Percentiles rank a stretch among this genome's conserved stretches.
Conservation (phyloP, 179 eudicot genomes). For the Gypsophila paniculata region DNA sequence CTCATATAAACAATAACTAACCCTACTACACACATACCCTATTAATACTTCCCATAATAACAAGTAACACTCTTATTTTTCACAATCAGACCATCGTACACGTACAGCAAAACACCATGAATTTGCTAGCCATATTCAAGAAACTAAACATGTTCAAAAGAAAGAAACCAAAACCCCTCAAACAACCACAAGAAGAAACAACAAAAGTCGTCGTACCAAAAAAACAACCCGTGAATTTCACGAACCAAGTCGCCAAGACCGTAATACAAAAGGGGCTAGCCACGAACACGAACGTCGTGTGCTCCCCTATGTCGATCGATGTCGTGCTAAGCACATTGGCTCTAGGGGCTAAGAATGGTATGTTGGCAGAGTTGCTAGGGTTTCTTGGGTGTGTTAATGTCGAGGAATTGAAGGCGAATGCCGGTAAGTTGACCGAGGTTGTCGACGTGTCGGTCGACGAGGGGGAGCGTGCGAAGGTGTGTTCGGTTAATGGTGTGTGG, state of each 20-base stretch:
- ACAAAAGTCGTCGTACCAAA: too few species aligned
- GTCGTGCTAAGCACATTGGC: neutral
- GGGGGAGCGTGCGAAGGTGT: neutral
- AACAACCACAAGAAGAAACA: neutral
- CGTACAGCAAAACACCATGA: neutral
- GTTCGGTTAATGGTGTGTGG: slow-evolving; percentile 9
- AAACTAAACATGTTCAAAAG: neutral
- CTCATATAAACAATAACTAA: too few species aligned
- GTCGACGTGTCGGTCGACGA: neutral
- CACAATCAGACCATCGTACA: too few species aligned
- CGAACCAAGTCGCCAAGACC: neutral
- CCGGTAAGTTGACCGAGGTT: neutral
- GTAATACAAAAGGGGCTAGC: neutral
- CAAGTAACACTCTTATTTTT: too few species aligned
- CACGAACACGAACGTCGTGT: neutral
- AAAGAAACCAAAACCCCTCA: neutral
- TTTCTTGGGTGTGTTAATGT: neutral
- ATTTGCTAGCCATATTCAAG: neutral
- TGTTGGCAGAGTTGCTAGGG: neutral
- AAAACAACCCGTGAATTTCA: neutral
- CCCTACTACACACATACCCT: too few species aligned
- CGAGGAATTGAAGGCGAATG: neutral
- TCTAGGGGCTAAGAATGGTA: neutral
- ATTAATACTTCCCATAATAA: too few species aligned
- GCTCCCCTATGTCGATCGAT: neutral